Evolutionary conservation across 768 basidiomycete species (phyloP).

Genomic region (Trametes elegans): DNA sequence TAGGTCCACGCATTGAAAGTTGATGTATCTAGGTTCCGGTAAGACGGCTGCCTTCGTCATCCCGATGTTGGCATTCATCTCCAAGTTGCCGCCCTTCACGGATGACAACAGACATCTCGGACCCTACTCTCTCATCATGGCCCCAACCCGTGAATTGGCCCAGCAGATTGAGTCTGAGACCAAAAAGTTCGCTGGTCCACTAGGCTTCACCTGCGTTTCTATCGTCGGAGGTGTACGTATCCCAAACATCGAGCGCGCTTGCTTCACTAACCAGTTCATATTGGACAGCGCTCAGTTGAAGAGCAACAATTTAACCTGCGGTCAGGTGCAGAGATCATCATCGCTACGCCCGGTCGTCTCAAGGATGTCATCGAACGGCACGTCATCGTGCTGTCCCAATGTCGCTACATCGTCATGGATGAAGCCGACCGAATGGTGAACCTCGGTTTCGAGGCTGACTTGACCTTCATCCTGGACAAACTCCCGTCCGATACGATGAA

Average conservation of each 20-base stretch:
- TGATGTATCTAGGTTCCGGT: constrained; percentile 71
- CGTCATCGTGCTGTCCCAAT: constrained; percentile 93
- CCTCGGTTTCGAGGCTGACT: constrained; percentile 92
- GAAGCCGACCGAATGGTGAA: constrained; percentile 99
- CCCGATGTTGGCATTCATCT: constrained; percentile 95
- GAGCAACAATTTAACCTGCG: constrained; percentile 97
- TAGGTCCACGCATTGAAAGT: not conserved
- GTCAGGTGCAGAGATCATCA: constrained; percentile 98
- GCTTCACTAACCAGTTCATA: no score
- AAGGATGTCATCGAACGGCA: constrained; percentile 97
- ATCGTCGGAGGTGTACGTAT: constrained; percentile 91
- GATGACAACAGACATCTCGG: constrained; percentile 95
- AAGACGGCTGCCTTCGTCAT: constrained; percentile 99
- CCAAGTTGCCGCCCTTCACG: constrained; percentile 75
- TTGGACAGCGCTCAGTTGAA: constrained; percentile 77
- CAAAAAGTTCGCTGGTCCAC: constrained; percentile 83
- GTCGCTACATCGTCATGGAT: constrained; percentile 99
- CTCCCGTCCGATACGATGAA: constrained; percentile 86
- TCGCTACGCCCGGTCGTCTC: constrained; percentile 96
- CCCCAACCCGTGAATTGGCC: constrained; percentile 97
- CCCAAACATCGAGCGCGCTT: no score
- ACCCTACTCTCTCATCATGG: constrained; percentile 89
- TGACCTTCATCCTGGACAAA: constrained; percentile 93
- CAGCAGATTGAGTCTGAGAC: constrained; percentile 96
- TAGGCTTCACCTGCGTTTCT: constrained; percentile 93